phyloP scores from a whole-genome alignment of 345 rosid genomes.

The Heritiera littoralis region DNA sequence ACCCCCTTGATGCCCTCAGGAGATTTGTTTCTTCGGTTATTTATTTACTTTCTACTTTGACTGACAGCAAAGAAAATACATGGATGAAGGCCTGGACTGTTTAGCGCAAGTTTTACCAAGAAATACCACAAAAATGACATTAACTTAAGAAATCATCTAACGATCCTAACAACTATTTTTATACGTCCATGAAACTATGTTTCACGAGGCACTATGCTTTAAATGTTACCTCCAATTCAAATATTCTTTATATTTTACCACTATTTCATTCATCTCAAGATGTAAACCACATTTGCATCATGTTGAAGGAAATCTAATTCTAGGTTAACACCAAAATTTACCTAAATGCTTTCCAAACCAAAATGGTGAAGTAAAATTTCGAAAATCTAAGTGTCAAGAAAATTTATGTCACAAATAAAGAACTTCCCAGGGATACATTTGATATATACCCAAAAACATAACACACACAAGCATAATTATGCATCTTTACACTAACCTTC shows the following conservation, averaged over 20 bases:
- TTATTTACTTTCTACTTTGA: not conserved
- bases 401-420: not conserved
- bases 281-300: not conserved
- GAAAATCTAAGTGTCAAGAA: not conserved
- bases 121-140: not conserved
- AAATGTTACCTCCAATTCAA: not conserved
- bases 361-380: not conserved
- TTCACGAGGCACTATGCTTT: not conserved
- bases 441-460: not conserved
- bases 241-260: not conserved
- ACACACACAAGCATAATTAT: not conserved
- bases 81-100: not conserved
- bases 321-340: not conserved
- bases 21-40: not conserved
- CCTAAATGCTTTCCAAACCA: not conserved
- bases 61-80: not conserved
- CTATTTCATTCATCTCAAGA: not conserved
- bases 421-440: not conserved
- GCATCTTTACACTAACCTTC: conserved; percentile 59
- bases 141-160: not conserved
- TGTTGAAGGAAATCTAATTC: not conserved
- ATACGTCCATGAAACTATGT: not conserved
- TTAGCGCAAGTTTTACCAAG: not conserved
- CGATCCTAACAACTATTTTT: not conserved
- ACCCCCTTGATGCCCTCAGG: not conserved